Conservation (phyloP, 148 eudicot genomes). For the Camellia granthamiana region DNA sequence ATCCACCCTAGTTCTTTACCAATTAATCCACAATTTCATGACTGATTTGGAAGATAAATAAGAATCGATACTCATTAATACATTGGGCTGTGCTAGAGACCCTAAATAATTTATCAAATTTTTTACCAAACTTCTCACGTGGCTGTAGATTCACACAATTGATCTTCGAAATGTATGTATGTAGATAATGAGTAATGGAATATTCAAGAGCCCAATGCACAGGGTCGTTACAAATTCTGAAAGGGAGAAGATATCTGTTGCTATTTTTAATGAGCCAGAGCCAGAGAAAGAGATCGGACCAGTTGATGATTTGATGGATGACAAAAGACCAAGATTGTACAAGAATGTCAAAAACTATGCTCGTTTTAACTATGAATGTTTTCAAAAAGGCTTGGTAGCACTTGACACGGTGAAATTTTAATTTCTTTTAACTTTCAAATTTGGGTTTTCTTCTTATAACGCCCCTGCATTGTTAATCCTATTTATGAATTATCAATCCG, state of each 20-base stretch:
- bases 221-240: conserved; percentile 40
- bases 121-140: too few species aligned
- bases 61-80: neutral
- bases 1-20: too few species aligned
- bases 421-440: too few species aligned
- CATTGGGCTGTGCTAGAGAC: too few species aligned
- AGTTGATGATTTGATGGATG: conserved; percentile 26
- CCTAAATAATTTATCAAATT: too few species aligned
- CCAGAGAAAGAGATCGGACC: conserved; percentile 31
- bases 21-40: too few species aligned
- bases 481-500: too few species aligned
- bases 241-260: conserved; percentile 39
- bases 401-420: neutral
- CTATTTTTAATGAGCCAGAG: conserved; percentile 33
- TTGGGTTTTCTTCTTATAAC: too few species aligned
- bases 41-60: neutral
- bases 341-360: conserved; percentile 33
- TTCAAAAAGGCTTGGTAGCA: conserved; percentile 4
- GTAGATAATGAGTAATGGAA: conserved; percentile 49
- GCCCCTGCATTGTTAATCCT: too few species aligned
- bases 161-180: neutral
- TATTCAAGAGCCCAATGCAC: conserved; percentile 46
- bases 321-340: conserved; percentile 32
- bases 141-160: too few species aligned
- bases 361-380: conserved; percentile 5